A percentile compares a stretch with the other conserved stretches of the same genome.
phyloP scores from a whole-genome alignment of 805 yeast genomes.

The Starmerella floris region DNA sequence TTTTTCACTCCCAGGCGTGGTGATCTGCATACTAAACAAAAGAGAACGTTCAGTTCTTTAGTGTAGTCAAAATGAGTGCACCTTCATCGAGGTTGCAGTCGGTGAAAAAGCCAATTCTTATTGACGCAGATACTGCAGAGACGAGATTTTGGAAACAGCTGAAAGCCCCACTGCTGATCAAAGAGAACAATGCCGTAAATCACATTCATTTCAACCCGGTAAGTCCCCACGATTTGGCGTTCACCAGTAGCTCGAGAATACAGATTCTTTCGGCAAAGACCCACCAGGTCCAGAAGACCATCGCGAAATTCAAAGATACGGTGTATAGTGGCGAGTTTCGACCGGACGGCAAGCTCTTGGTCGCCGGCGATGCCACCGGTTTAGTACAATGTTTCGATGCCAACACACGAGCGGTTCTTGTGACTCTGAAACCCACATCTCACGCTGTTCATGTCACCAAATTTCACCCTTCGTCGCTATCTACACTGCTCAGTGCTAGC shows the following conservation, averaged over 20 bases:
- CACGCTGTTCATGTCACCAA: constrained; percentile 90
- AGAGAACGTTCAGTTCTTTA: neutral
- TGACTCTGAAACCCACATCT: constrained; percentile 66
- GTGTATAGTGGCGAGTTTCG: constrained; percentile 88
- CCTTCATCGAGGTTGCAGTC: constrained; percentile 17
- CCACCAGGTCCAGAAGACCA: constrained; percentile 76
- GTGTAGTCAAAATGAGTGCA: constrained; percentile 25
- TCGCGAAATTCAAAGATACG: constrained; percentile 75
- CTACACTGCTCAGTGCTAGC: constrained; percentile 71
- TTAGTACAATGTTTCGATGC: constrained; percentile 83
- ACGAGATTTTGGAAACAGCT: constrained; percentile 89
- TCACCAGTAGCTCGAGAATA: constrained; percentile 79
- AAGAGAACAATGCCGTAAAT: constrained; percentile 84
- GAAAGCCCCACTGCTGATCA: constrained; percentile 71
- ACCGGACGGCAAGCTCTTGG: constrained; percentile 77
- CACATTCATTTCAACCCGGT: constrained; percentile 79
- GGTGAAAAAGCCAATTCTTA: constrained; percentile 18
- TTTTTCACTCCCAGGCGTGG: no score
- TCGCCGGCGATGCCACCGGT: constrained; percentile 93
- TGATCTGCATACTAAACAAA: neutral
- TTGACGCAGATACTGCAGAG: constrained; percentile 34
- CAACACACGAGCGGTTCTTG: constrained; percentile 60
- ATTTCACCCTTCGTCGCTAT: constrained; percentile 66
- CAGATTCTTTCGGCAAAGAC: constrained; percentile 92
- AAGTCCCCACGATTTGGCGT: constrained; percentile 78